A percentile compares a stretch with the other conserved stretches of the same genome.
These are phyloP conservation scores for Debaryomyces maramus DNA, from an alignment of 805 yeast species.

Conservation along the genomic window DNA sequence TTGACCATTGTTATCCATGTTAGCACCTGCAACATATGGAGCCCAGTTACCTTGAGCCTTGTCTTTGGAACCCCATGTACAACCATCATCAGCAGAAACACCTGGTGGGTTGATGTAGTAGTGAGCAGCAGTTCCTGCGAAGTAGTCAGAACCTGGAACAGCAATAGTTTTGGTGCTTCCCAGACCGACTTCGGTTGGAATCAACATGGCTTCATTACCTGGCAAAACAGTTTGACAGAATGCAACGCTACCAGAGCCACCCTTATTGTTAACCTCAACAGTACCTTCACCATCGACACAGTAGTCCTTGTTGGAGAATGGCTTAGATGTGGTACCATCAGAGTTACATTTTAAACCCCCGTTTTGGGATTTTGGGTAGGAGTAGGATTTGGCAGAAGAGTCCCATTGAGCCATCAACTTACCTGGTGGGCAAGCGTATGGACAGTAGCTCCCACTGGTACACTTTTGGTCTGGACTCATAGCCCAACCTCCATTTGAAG, in stretches of 20 bases:
- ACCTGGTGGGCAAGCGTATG: constrained; percentile 91
- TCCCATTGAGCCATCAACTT: constrained; percentile 90
- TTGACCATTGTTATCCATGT: constrained; percentile 65
- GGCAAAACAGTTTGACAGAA: constrained; percentile 93
- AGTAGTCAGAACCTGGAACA: constrained; percentile 82
- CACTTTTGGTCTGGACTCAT: constrained; percentile 73
- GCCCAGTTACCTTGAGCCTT: constrained; percentile 88
- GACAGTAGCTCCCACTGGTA: constrained; percentile 78
- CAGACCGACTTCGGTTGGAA: constrained; percentile 70
- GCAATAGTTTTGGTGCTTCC: constrained; percentile 58
- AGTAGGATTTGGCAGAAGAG: constrained; percentile 64
- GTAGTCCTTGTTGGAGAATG: constrained; percentile 55
- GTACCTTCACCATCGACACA: constrained; percentile 81
- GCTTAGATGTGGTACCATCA: constrained; percentile 66
- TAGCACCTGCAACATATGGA: constrained; percentile 91
- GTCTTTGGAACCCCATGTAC: constrained; percentile 76
- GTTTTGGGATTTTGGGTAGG: constrained; percentile 74
- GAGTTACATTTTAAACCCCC: constrained; percentile 82
- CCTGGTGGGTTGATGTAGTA: constrained; percentile 86
- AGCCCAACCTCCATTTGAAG: constrained; percentile 83
- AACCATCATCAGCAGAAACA: constrained; percentile 69
- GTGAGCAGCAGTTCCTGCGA: constrained; percentile 86
- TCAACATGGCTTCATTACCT: constrained; percentile 92
- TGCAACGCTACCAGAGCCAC: constrained; percentile 58
- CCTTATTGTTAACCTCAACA: constrained; percentile 59